Base-by-base conservation (phyloP, 2,329 filamentous ascomycete species). In the Trichophyton rubrum region DNA sequence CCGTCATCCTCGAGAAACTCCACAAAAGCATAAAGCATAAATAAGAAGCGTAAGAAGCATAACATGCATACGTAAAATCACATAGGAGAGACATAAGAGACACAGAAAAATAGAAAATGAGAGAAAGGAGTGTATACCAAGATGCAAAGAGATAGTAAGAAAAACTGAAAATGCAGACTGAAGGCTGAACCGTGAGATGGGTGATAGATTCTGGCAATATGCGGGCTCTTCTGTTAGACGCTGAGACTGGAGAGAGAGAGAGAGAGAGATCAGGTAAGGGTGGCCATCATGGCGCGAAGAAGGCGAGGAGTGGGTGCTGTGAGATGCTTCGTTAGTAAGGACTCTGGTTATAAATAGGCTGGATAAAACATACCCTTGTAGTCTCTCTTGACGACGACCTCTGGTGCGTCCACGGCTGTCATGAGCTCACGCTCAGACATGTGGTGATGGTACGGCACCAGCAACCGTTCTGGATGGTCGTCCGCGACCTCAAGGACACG, bases 281-380 rank as follows among this genome's bases (percentile, higher is more conserved):
- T 88, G 59, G 81, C 81, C 73, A 89, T 77, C 85, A 88, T 88
- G 58, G 85, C 85, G 68, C 82, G 83, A 71, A 89, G 73, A 64
- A 88, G 73, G 61, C 75, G 78, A 61, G 86, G 83, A 63, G 82
- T 81, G 56, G 86, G 85, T 68, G 80, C 86, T 88, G 72, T 60
- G 40, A 49, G 64, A 47, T 62, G 9, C 1, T 15, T 59, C 3
- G 49, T 62, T 43, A 62, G 61, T 43, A 5, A 43, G 15, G n/a
- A 6, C 22, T 20, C 22, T 24, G 45, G 15, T 17, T 3, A 11
- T 35, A 15, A 38, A 8, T 35, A 15, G n/a, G 27, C 1, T 11
- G 51, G 13, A 51, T 22, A 30, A 93, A 85, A 41, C 88, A 86
- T 93, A 95, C 91, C 90, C 90, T 89, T 93, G 80, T 87, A 87